Evolutionary conservation across 2,329 filamentous ascomycete species (phyloP), one percentile per base, ranked within the genome.

Genomic region (Microsporum canis): DNA sequence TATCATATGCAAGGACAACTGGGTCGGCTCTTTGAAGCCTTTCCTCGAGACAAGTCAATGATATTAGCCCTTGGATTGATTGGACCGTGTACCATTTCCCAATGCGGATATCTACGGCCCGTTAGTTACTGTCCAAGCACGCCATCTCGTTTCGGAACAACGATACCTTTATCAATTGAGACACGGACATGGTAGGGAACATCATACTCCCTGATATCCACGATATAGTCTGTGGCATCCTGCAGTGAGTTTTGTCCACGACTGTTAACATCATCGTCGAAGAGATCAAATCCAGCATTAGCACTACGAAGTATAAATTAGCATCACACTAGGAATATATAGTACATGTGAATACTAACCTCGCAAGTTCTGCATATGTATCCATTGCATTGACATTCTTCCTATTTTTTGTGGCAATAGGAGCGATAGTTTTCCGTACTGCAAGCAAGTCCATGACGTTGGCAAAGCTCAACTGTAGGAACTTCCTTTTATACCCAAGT

Each of bases 161-260:
- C 17, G 17, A 23, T 72, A 90, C 88, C 82, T 80, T 90, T 84
- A 77, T 99, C 94, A 77, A 99, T 99, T 76, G 95, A 89, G 77
- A 99, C 92, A 82, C 94, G 85, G 71, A 99, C 94, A 80, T 99
- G 94, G 79, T 99, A 99, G 66, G 94, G 95, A 70, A 99, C 95
- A 76, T 99, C 94, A 76, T 95, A 99, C 79, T 99, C 94, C 81
- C 94, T 86, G 73, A 99, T 95, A 82, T 99, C 95, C 77, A 96
- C 84, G 81, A 99, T 91, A 75, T 87, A 96, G 81, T 97, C 92
- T 81, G 91, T 96, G 62, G 92, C 91, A 75, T 97, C 91, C 68
- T 86, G 80, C 77, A 90, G 86, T 73, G 82, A 83, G 79, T 87
- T 91, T 78, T 81, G 80, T 82, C 87, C 85, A 86, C 82, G 84